Conservation (phyloP, 352 stramenopile species). For the Globisporangium cylindrosporum region DNA sequence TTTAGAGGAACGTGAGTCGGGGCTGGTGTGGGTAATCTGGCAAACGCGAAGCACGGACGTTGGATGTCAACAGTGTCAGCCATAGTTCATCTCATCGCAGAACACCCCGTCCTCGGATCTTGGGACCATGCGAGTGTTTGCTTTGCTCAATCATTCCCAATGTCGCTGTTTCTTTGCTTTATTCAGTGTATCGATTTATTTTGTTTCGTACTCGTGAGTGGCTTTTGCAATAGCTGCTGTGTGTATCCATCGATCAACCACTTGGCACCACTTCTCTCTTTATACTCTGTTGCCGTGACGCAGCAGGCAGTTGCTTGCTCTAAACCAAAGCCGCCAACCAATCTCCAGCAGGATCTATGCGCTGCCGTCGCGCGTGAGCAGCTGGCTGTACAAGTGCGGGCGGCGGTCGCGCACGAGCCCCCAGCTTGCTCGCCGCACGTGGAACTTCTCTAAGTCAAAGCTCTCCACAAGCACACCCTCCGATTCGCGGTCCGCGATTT, state of each 20-base stretch:
- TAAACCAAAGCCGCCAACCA: not conserved
- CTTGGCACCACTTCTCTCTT: not conserved
- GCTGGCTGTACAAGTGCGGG: slow-evolving; percentile 74
- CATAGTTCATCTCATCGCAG: not conserved
- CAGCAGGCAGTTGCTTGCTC: not conserved
- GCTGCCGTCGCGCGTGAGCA: slow-evolving; percentile 81
- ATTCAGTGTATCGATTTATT: not conserved
- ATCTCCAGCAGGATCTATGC: slow-evolving; percentile 6
- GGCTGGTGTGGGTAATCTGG: no score
- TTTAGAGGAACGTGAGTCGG: no score
- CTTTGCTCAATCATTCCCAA: not conserved
- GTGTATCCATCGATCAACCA: not conserved
- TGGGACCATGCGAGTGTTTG: not conserved
- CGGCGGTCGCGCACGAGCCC: slow-evolving; percentile 85
- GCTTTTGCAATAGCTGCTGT: no score
- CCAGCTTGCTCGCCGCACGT: slow-evolving; percentile 83
- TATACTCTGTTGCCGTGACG: not conserved
- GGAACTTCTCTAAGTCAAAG: slow-evolving; percentile 85
- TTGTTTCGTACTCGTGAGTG: not conserved
- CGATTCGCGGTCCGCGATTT: slow-evolving; percentile 83
- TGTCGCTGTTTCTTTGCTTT: slow-evolving; percentile 2
- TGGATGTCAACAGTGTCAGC: not conserved
- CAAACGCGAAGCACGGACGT: not conserved
- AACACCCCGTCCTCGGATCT: not conserved
- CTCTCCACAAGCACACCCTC: slow-evolving; percentile 86